These are phyloP conservation scores for Aspergillus conjunctus DNA, from an alignment of 495 filamentous ascomycete species.

Conservation along the genomic window DNA sequence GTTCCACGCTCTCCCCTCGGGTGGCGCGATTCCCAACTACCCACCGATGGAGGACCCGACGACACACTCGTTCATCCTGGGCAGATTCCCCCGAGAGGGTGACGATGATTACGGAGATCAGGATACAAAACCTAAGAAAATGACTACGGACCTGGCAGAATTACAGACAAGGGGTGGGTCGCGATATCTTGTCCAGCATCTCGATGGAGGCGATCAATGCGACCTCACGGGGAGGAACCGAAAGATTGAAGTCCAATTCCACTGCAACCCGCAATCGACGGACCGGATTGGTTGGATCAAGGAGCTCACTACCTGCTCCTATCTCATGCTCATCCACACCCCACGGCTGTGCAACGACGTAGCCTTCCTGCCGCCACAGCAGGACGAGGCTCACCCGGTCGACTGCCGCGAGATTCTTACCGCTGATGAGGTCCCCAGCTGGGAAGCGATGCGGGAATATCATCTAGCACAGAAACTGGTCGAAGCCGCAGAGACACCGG, in stretches of 20 bases:
- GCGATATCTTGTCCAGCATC: constrained; percentile 85
- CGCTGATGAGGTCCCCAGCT: constrained; percentile 57
- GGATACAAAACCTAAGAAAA: constrained; percentile 34
- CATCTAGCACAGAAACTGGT: constrained; percentile 42
- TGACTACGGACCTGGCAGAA: constrained; percentile 54
- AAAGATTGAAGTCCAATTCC: constrained; percentile 88
- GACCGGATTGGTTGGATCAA: constrained; percentile 96
- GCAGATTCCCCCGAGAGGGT: constrained; percentile 50
- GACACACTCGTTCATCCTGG: constrained; percentile 80
- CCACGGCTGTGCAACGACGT: constrained; percentile 90
- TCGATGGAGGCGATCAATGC: constrained; percentile 84
- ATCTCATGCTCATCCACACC: constrained; percentile 93
- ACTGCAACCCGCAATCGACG: constrained; percentile 79
- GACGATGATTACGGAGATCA: constrained; percentile 32
- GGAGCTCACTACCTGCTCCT: constrained; percentile 89
- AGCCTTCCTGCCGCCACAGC: constrained; percentile 85
- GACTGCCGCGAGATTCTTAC: constrained; percentile 72
- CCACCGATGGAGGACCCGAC: constrained; percentile 73
- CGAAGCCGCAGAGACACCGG: constrained; percentile 29
- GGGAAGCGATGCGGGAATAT: constrained; percentile 56
- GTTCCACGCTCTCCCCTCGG: constrained; percentile 79
- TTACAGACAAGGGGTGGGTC: constrained; percentile 81
- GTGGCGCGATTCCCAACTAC: constrained; percentile 65
- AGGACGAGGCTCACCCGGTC: constrained; percentile 75
- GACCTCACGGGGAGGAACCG: constrained; percentile 86